A percentile compares a stretch with the other conserved stretches of the same genome.
Evolutionary conservation across 176 grass and related monocot species (phyloP).

Genomic region (Areca catechu): DNA sequence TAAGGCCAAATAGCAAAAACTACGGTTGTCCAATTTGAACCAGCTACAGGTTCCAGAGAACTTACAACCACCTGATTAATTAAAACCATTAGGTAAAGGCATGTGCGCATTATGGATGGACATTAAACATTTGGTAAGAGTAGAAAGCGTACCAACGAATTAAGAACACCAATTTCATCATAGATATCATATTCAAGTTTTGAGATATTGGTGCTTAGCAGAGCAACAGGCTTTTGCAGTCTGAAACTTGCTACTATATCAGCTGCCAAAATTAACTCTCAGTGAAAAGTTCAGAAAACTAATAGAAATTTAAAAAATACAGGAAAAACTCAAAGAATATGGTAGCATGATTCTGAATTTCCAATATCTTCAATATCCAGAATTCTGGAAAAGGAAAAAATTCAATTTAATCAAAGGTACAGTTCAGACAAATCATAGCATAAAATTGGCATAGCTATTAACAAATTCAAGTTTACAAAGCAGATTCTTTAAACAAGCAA

Average conservation of each 20-base stretch:
- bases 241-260: conserved; percentile 74
- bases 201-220: conserved; percentile 45
- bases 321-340: too few species aligned
- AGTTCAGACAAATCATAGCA: too few species aligned
- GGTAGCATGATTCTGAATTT: too few species aligned
- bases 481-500: too few species aligned
- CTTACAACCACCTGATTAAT: conserved; percentile 50
- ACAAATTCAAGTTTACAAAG: too few species aligned
- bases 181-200: conserved; percentile 88
- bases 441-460: too few species aligned
- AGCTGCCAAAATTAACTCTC: conserved; percentile 36
- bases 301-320: too few species aligned
- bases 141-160: conserved; percentile 54
- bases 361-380: too few species aligned
- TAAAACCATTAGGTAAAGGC: conserved; percentile 10
- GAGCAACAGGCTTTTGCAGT: conserved; percentile 51
- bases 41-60: conserved; percentile 41
- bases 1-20: conserved; percentile 78
- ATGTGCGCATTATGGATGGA: neutral
- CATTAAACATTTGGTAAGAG: too few species aligned
- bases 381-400: too few species aligned
- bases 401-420: too few species aligned
- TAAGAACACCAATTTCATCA: conserved; percentile 69
- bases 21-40: conserved; percentile 62
- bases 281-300: too few species aligned